A percentile compares a stretch with the other conserved stretches of the same genome.
Conservation (phyloP, 2,329 filamentous ascomycete species). For the Microcyclosporella mali region DNA sequence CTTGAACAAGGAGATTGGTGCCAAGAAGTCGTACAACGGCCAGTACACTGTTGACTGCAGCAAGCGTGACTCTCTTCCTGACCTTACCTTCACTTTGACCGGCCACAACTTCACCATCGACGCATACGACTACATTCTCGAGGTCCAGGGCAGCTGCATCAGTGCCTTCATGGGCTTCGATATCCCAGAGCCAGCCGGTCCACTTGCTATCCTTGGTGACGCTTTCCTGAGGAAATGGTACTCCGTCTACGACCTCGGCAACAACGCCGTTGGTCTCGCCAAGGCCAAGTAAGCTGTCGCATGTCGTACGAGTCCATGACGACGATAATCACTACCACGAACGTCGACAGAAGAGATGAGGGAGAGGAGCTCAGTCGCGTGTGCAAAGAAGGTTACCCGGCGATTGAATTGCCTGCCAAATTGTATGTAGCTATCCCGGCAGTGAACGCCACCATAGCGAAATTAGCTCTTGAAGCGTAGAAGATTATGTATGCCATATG, state of each 20-base stretch:
- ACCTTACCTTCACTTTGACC: constrained; percentile 82
- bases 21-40: constrained; percentile 95
- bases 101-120: constrained; percentile 91
- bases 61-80: constrained; percentile 75
- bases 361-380: no score
- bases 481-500: no score
- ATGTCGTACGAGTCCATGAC: background rate
- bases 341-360: no score
- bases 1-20: constrained; percentile 93
- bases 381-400: no score
- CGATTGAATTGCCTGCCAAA: background rate
- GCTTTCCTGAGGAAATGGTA: constrained; percentile 78
- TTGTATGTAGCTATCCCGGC: background rate
- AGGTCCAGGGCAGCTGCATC: constrained; percentile 92
- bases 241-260: constrained; percentile 92
- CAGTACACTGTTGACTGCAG: constrained; percentile 92
- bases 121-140: constrained; percentile 88
- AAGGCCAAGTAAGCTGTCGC: constrained; percentile 59
- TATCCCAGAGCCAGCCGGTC: constrained; percentile 73
- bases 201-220: constrained; percentile 90
- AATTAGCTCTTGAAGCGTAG: background rate
- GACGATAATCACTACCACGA: background rate
- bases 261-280: constrained; percentile 81
- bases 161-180: constrained; percentile 97
- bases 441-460: background rate